Percentiles rank a stretch among this genome's conserved stretches.
These are phyloP conservation scores for Lactifluus piperatus DNA, from an alignment of 768 basidiomycete species.

Conservation along the genomic window DNA sequence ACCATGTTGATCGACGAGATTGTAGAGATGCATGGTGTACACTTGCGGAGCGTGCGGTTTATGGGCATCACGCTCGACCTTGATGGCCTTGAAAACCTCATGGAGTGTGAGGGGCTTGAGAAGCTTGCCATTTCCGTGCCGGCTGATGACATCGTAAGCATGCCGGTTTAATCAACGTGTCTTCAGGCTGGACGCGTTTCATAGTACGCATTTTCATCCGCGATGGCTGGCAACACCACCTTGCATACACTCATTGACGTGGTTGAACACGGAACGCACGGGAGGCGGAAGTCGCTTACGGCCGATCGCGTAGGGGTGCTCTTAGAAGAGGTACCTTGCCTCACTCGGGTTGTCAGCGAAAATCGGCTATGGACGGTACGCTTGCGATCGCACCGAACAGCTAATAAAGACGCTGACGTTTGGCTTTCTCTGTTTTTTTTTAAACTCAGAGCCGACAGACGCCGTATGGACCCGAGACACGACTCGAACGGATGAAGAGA, in stretches of 20 bases:
- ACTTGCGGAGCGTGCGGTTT: conserved; percentile 12
- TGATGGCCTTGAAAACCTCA: conserved; percentile 11
- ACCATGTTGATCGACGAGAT: conserved; percentile 9
- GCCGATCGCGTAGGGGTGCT: conserved; percentile 16
- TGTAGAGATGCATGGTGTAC: conserved; percentile 12
- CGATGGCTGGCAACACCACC: conserved; percentile 5
- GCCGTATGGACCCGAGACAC: conserved; percentile 8
- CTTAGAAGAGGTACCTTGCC: conserved; percentile 13
- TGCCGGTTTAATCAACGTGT: not conserved
- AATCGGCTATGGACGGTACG: conserved; percentile 20
- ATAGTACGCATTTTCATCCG: conserved; percentile 10
- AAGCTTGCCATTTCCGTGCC: conserved; percentile 17
- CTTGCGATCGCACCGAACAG: not conserved
- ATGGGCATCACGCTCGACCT: conserved; percentile 3
- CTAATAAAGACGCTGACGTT: conserved; percentile 11
- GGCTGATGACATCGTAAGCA: conserved; percentile 12
- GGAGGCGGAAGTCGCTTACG: conserved; percentile 13
- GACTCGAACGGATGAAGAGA: conserved; percentile 14
- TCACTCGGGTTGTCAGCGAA: conserved; percentile 16
- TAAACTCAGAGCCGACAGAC: conserved; percentile 16
- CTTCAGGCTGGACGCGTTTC: not conserved
- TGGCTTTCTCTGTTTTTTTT: conserved; percentile 4
- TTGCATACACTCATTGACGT: conserved; percentile 18
- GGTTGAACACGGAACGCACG: conserved; percentile 8
- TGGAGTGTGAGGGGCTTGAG: conserved; percentile 16